These are phyloP conservation scores for Lachnellula subtilissima DNA, from an alignment of 2,329 filamentous ascomycete species.

Conservation along the genomic window DNA sequence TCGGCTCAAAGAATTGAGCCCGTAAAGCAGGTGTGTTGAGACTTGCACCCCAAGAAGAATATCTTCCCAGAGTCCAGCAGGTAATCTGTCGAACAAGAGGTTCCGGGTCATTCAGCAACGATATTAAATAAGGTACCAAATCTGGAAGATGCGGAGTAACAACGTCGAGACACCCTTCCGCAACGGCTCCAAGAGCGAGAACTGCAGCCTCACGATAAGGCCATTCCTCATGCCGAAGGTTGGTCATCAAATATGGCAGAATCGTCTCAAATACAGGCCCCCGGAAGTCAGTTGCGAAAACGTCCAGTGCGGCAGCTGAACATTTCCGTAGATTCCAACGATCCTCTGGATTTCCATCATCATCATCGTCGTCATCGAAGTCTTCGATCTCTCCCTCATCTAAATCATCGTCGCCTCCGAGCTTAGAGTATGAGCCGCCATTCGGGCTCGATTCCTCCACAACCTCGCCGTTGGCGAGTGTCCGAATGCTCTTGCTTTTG, in stretches of 20 bases:
- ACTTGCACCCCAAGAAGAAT: slow-evolving; percentile 85
- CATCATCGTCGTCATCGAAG: slow-evolving; percentile 68
- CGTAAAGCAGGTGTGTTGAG: slow-evolving; percentile 63
- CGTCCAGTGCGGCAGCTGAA: slow-evolving; percentile 90
- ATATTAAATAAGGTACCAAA: slow-evolving; percentile 84
- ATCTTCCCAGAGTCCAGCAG: slow-evolving; percentile 93
- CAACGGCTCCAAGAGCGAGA: slow-evolving; percentile 87
- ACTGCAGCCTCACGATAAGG: slow-evolving; percentile 90
- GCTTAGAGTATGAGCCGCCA: slow-evolving; percentile 51
- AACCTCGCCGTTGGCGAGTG: slow-evolving; percentile 37
- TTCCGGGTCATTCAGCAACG: slow-evolving; percentile 76
- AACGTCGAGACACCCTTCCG: slow-evolving; percentile 86
- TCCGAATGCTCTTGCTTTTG: slow-evolving; percentile 53
- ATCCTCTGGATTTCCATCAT: slow-evolving; percentile 78
- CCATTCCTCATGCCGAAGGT: slow-evolving; percentile 86
- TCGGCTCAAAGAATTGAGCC: slow-evolving; percentile 79
- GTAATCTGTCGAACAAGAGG: slow-evolving; percentile 94
- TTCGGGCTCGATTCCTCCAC: slow-evolving; percentile 48
- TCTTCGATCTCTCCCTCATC: slow-evolving; percentile 85
- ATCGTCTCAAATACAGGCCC: slow-evolving; percentile 85
- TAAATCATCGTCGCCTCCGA: slow-evolving; percentile 66
- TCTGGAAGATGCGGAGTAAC: slow-evolving; percentile 88
- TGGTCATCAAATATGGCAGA: slow-evolving; percentile 85
- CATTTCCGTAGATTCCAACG: slow-evolving; percentile 95
- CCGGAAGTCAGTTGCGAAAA: slow-evolving; percentile 87